Evolutionary conservation across 371 early-diverging fungal genomes (phyloP), one percentile per base, ranked within the genome.

Genomic region (Mortierella sp.): DNA sequence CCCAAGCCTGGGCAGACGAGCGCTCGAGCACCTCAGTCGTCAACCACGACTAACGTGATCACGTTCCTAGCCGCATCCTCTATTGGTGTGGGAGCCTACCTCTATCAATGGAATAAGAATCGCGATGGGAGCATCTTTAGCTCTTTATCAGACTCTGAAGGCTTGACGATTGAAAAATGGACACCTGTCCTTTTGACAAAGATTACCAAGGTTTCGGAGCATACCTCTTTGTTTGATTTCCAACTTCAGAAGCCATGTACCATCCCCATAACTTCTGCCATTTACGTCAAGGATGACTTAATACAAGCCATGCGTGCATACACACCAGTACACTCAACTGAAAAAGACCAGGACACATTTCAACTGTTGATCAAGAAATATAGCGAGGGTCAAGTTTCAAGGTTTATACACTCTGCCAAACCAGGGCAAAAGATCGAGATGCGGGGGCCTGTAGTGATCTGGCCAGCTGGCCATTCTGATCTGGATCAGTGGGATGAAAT

Each of bases 251-350:
- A 68, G n/a, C 81, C 81, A 1, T 74, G 75, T 15, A 42, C 34
- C 19, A 75, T 80, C 47, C 81, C 81, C 2, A 53, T 80, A 57
- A 70, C 65, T 31, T 75, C 75, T 3, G 81, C 72, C 2, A 57
- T 80, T n/a, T 80, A 80, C 61, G 72, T 80, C 57, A 80, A 80
- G 61, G 81, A 80, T 35, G 81, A 80, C 23, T 49, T 68, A 57
- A 80, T 80, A 42, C 81, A 80, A 57, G 81, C 75, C 28, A 80
- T 80, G 81, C 68, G 81, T 12, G 81, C 81, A 1, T 80, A 80
- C 34, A 80, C 81, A 12, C 81, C 81, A 1, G 61, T 80, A 0
- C 81, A 80, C 28, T 75, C 75, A 13, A 63, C 66, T 0, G 70
- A 69, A n/a, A 26, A 47, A 13, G 75, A 80, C 0, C 75, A 74